Percentiles rank a stretch among this genome's conserved stretches.
phyloP scores from a whole-genome alignment of 2,329 filamentous ascomycete species.

The Cladosporium sp. region DNA sequence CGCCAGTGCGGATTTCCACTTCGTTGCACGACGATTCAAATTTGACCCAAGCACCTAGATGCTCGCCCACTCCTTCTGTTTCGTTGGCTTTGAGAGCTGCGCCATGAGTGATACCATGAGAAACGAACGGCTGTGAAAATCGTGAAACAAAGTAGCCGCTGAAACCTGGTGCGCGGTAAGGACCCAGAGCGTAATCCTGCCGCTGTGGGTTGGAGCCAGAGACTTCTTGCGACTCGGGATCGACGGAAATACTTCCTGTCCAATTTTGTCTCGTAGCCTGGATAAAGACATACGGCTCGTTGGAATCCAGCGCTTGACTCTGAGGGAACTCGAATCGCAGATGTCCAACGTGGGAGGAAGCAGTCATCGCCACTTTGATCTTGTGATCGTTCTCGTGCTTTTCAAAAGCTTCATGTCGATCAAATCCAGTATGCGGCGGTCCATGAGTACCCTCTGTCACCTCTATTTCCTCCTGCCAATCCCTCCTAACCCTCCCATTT shows the following conservation, averaged over 20 bases:
- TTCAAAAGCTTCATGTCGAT: background rate
- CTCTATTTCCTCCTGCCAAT: background rate
- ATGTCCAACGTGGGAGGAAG: constrained; percentile 47
- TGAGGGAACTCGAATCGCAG: constrained; percentile 45
- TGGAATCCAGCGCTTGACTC: constrained; percentile 1
- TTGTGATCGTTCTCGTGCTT: background rate
- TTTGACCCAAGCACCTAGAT: constrained; percentile 46
- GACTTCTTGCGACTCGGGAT: constrained; percentile 42
- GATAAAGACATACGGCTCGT: constrained; percentile 46
- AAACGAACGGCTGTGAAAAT: constrained; percentile 48
- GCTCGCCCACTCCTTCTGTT: constrained; percentile 38
- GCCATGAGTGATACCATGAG: constrained; percentile 42
- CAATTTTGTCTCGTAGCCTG: constrained; percentile 51
- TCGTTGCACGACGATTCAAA: constrained; percentile 37
- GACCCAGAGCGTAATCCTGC: constrained; percentile 51
- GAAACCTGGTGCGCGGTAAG: constrained; percentile 46
- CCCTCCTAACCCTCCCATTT: constrained; percentile 43
- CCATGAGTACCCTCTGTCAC: background rate
- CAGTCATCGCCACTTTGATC: constrained; percentile 44
- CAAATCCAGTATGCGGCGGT: background rate
- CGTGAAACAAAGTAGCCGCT: constrained; percentile 52
- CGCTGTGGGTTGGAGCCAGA: constrained; percentile 50
- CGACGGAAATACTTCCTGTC: constrained; percentile 48
- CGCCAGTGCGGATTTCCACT: constrained; percentile 51
- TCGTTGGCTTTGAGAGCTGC: constrained; percentile 31